These are phyloP conservation scores for Curvularia hawaiiensis DNA, from an alignment of 2,329 filamentous ascomycete genomes.

Conservation along the genomic window DNA sequence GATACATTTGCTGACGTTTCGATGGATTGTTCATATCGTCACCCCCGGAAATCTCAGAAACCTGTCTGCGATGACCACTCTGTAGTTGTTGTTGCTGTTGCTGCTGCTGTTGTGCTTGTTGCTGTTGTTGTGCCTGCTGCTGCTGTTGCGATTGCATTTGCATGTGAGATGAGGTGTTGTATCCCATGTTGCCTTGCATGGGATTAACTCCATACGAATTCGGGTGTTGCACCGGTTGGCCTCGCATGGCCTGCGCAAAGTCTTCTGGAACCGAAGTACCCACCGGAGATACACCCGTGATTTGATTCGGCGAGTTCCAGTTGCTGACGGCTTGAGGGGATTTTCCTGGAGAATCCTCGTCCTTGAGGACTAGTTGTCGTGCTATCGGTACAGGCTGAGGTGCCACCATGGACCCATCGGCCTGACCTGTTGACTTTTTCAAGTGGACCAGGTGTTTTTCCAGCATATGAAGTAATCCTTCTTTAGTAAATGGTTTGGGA, in stretches of 20 bases:
- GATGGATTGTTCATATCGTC: constrained; percentile 57
- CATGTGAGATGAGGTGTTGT: constrained; percentile 47
- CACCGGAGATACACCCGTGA: constrained; percentile 63
- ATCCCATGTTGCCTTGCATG: constrained; percentile 46
- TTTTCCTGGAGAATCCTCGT: constrained; percentile 66
- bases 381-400: constrained; percentile 57
- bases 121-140: constrained; percentile 14
- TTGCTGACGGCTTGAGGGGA: constrained; percentile 65
- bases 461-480: constrained; percentile 78
- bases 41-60: constrained; percentile 65
- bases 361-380: constrained; percentile 61
- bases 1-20: constrained; percentile 65
- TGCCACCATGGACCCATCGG: constrained; percentile 55
- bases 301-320: constrained; percentile 67
- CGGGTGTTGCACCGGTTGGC: constrained; percentile 40
- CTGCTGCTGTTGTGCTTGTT: constrained; percentile 28
- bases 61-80: constrained; percentile 58
- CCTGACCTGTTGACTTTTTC: constrained; percentile 63
- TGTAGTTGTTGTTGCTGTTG: constrained; percentile 28
- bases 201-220: constrained; percentile 46
- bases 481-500: constrained; percentile 92
- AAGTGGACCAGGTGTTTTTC: constrained; percentile 88
- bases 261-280: constrained; percentile 54
- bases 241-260: constrained; percentile 53
- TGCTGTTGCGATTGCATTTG: constrained; percentile 40